Evolutionary conservation across 768 basidiomycete species (phyloP).

Genomic region (Sutorius australiensis): DNA sequence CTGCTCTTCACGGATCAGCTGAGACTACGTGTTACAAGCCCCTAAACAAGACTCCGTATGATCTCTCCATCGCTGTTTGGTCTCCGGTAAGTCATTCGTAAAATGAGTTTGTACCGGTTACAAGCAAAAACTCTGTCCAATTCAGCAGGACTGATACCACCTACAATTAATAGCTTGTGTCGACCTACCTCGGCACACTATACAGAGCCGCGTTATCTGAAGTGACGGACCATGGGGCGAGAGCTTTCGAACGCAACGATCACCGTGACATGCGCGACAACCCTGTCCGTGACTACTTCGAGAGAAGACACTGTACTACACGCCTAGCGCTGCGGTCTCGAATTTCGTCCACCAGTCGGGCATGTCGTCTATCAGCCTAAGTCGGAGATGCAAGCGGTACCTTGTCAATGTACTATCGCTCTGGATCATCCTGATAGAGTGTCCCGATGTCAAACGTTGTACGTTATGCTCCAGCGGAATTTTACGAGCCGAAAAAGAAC

Average conservation of each 20-base stretch:
- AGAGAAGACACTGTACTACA: slow-evolving; percentile 44
- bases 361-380: slow-evolving; percentile 20
- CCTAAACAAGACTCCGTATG: slow-evolving; percentile 45
- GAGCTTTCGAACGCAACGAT: not conserved
- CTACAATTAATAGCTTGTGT: not conserved
- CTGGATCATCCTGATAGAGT: slow-evolving; percentile 11
- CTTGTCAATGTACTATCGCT: not conserved
- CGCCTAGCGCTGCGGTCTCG: not conserved
- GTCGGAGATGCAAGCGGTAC: not conserved
- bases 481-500: not conserved
- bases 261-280: not conserved
- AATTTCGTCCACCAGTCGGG: slow-evolving; percentile 47
- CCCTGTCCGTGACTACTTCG: slow-evolving; percentile 67
- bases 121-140: slow-evolving; percentile 47
- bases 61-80: slow-evolving; percentile 58
- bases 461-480: too few species aligned
- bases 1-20: slow-evolving; percentile 46
- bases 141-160: slow-evolving; percentile 21
- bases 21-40: not conserved
- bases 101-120: not conserved
- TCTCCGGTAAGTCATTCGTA: slow-evolving; percentile 47
- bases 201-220: slow-evolving; percentile 61
- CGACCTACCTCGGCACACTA: slow-evolving; percentile 49
- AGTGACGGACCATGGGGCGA: too few species aligned
- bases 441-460: not conserved